Conservation (phyloP, 2,329 filamentous ascomycete species). For the Nannizziopsis arthrosporioides region DNA sequence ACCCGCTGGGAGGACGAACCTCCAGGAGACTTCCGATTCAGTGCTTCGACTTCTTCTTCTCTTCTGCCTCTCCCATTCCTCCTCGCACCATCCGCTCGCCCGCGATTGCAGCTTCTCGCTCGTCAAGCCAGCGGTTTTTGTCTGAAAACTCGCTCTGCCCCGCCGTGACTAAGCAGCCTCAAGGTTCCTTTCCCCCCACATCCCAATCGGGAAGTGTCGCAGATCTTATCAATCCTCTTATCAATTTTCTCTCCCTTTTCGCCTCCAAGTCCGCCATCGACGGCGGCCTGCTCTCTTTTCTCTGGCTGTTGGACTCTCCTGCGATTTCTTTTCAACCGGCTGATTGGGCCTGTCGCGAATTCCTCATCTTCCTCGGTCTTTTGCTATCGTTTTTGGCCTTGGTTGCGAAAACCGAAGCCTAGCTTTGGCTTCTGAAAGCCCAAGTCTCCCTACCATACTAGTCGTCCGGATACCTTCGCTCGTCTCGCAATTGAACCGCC, state of each 20-base stretch:
- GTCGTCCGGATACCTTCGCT: too few species aligned
- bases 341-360: neutral
- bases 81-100: too few species aligned
- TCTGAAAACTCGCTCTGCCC: conserved; percentile 3
- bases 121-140: too few species aligned
- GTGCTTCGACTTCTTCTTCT: too few species aligned
- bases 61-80: too few species aligned
- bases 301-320: neutral
- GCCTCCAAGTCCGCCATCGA: neutral
- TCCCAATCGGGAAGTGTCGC: conserved; percentile 8
- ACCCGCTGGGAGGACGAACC: neutral
- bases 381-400: neutral
- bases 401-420: neutral
- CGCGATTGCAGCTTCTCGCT: too few species aligned
- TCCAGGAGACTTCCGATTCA: too few species aligned
- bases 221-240: conserved; percentile 10
- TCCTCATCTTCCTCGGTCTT: neutral
- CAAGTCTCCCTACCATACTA: too few species aligned
- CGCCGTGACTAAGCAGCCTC: conserved; percentile 10
- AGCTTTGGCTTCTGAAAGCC: neutral
- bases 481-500: neutral
- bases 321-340: neutral
- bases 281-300: neutral
- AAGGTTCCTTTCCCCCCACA: neutral
- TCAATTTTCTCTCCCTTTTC: neutral